Evolutionary conservation across 2,329 filamentous ascomycete species (phyloP).

Genomic region (Pyrenophora teres): DNA sequence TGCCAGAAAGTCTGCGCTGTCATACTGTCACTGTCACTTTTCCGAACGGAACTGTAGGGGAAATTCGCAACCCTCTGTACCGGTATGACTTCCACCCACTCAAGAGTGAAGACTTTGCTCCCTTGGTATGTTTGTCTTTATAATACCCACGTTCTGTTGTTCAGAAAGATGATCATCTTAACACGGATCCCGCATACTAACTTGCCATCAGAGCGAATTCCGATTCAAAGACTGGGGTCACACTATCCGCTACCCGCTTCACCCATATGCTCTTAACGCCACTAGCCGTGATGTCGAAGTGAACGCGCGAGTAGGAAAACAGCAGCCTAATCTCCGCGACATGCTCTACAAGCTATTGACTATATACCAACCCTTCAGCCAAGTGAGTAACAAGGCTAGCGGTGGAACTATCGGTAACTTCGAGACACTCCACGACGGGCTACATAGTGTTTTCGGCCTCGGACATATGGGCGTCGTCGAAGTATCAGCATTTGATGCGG

Average conservation of each 20-base stretch:
- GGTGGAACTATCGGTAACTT: constrained; percentile 41
- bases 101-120: constrained; percentile 33
- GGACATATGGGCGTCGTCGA: constrained; percentile 52
- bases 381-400: constrained; percentile 40
- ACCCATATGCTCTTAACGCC: constrained; percentile 29
- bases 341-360: constrained; percentile 42
- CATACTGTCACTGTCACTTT: constrained; percentile 27
- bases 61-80: constrained; percentile 36
- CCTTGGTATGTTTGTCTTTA: constrained; percentile 24
- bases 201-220: constrained; percentile 28
- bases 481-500: constrained; percentile 38
- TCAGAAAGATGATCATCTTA: neutral
- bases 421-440: constrained; percentile 39
- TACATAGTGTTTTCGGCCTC: constrained; percentile 39
- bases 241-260: constrained; percentile 34
- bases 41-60: constrained; percentile 32
- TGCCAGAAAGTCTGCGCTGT: constrained; percentile 32
- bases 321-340: constrained; percentile 38
- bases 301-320: constrained; percentile 29
- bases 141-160: neutral
- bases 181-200: neutral
- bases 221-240: constrained; percentile 41
- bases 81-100: constrained; percentile 40
- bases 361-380: constrained; percentile 37
- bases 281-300: constrained; percentile 37